phyloP scores from a whole-genome alignment of 2,329 filamentous ascomycete species.

The Fusarium compactum region DNA sequence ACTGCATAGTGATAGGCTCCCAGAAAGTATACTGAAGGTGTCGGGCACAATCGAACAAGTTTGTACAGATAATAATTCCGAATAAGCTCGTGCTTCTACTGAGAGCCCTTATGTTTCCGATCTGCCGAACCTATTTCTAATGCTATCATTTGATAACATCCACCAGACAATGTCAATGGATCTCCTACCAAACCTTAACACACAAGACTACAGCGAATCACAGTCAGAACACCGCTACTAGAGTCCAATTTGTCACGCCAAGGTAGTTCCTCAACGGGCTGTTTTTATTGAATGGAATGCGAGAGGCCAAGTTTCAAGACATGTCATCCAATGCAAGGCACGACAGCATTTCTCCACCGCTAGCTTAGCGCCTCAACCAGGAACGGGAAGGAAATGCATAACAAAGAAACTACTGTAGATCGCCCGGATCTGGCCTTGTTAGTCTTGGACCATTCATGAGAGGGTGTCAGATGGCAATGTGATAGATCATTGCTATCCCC shows the following conservation, averaged over 20 bases:
- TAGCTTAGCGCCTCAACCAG: slow-evolving; percentile 17
- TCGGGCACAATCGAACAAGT: background rate
- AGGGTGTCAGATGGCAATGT: background rate
- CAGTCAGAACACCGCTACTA: too few relatives aligned
- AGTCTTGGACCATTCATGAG: background rate
- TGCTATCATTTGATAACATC: background rate
- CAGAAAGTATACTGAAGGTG: background rate
- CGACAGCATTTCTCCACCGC: slow-evolving; percentile 2
- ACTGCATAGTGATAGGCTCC: background rate
- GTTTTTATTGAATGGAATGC: slow-evolving; percentile 18
- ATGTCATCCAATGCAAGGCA: slow-evolving; percentile 16
- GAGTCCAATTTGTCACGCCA: background rate
- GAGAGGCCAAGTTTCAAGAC: background rate
- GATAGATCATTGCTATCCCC: background rate
- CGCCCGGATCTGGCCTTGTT: slow-evolving; percentile 2
- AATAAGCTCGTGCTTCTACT: background rate
- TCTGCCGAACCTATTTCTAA: background rate
- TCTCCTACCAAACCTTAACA: slow-evolving; percentile 4
- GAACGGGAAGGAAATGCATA: slow-evolving; percentile 13
- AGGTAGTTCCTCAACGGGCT: background rate
- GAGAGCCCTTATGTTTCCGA: background rate
- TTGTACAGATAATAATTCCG: background rate
- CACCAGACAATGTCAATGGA: background rate
- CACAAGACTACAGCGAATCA: background rate
- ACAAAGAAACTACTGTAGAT: background rate